Conservation (phyloP, 2,329 filamentous ascomycete species). For the Didymella segeticola region DNA sequence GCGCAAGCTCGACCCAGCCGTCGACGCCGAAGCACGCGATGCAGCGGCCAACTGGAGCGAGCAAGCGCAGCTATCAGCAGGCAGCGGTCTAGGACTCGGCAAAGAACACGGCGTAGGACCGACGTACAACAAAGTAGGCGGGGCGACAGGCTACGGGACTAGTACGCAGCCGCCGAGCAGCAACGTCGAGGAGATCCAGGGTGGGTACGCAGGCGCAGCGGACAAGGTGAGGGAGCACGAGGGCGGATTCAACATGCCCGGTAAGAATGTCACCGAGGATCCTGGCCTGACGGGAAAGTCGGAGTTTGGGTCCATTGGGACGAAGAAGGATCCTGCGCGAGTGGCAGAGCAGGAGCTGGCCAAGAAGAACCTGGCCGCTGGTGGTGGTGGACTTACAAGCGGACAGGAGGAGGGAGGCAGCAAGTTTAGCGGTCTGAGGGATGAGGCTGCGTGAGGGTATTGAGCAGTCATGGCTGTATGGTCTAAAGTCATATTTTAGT, state of each 20-base stretch:
- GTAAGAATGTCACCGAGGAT: slow-evolving; percentile 59
- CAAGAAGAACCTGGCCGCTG: slow-evolving; percentile 41
- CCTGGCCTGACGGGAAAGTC: slow-evolving; percentile 27
- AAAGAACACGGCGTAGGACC: slow-evolving; percentile 46
- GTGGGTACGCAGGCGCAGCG: slow-evolving; percentile 43
- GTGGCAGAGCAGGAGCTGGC: slow-evolving; percentile 52
- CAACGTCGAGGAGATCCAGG: slow-evolving; percentile 25
- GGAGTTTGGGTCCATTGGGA: slow-evolving; percentile 57
- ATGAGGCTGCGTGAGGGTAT: neutral
- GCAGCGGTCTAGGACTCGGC: slow-evolving; percentile 38
- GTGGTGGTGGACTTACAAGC: slow-evolving; percentile 35
- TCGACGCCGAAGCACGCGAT: slow-evolving; percentile 55
- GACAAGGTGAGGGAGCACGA: slow-evolving; percentile 34
- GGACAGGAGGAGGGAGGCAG: slow-evolving; percentile 23
- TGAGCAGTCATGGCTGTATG: neutral
- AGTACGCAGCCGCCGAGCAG: slow-evolving; percentile 1
- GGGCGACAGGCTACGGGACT: slow-evolving; percentile 29
- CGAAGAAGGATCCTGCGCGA: slow-evolving; percentile 62
- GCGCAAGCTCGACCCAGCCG: slow-evolving; percentile 57
- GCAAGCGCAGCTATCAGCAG: slow-evolving; percentile 51
- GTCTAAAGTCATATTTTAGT: too few relatives aligned
- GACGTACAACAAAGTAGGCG: slow-evolving; percentile 39
- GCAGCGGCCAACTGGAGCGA: slow-evolving; percentile 50
- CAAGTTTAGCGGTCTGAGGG: slow-evolving; percentile 32
- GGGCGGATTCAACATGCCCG: slow-evolving; percentile 55